phyloP scores from a whole-genome alignment of 139 green algal species.

The Tetraselmis chui region DNA sequence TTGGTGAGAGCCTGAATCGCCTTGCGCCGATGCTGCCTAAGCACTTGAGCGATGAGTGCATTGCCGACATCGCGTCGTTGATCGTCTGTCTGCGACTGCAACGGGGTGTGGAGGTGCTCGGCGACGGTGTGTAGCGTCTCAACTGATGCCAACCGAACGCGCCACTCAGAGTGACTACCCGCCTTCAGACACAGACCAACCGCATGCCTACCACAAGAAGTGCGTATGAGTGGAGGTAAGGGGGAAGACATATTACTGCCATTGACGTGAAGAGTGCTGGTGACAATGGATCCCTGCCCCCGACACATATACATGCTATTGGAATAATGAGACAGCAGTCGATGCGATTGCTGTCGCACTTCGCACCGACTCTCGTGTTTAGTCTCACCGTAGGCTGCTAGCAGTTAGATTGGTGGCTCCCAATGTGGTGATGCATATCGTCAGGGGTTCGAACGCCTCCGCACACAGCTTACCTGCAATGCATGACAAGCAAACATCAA shows the following conservation, averaged over 20 bases:
- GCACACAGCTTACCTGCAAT: background rate
- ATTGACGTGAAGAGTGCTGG: too few relatives aligned
- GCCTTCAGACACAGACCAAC: background rate
- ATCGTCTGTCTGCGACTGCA: too few relatives aligned
- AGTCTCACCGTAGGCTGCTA: background rate
- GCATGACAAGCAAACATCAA: too few relatives aligned
- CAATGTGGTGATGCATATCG: background rate
- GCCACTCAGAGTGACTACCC: background rate
- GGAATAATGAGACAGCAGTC: too few relatives aligned
- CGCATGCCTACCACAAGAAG: background rate
- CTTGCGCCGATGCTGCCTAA: background rate
- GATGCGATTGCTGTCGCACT: too few relatives aligned
- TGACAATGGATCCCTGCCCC: too few relatives aligned
- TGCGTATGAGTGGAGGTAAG: too few relatives aligned
- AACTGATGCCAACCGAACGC: background rate
- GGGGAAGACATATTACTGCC: too few relatives aligned
- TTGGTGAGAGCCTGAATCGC: background rate
- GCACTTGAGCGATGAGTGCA: background rate
- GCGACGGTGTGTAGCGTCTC: background rate
- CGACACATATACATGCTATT: too few relatives aligned
- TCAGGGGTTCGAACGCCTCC: background rate
- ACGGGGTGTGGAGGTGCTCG: background rate
- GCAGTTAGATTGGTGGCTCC: background rate
- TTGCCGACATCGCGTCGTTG: too few relatives aligned
- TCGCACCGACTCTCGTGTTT: too few relatives aligned